These are phyloP conservation scores for Hypoxylon sp. DNA, from an alignment of 2,329 filamentous ascomycete species.

Conservation along the genomic window DNA sequence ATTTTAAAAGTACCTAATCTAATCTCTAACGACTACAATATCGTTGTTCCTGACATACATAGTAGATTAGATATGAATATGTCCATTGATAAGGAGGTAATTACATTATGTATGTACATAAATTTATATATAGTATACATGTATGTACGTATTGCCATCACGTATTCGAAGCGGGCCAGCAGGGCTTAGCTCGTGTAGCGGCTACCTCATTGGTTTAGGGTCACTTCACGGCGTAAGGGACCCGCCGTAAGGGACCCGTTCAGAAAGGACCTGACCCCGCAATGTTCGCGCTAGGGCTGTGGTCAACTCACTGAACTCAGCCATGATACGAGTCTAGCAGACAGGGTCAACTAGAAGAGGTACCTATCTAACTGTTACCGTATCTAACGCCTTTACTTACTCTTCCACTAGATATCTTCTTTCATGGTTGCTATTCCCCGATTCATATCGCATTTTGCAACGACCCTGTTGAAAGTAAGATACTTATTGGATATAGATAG, in stretches of 20 bases:
- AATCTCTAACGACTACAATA: not conserved
- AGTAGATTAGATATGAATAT: not conserved
- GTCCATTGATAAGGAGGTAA: not conserved
- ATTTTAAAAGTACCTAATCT: not conserved
- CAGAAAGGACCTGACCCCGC: constrained; percentile 3
- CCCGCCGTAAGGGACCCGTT: not conserved
- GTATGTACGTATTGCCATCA: not conserved
- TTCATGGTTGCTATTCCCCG: not conserved
- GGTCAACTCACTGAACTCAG: constrained; percentile 22
- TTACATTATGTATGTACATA: not conserved
- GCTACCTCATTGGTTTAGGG: not conserved
- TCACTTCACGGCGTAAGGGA: not conserved
- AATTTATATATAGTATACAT: too few species aligned
- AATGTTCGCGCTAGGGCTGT: constrained; percentile 4
- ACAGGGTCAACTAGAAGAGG: not conserved
- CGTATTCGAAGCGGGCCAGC: constrained; percentile 14
- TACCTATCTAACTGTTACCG: not conserved
- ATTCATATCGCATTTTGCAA: not conserved
- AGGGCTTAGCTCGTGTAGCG: constrained; percentile 37
- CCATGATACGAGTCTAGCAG: constrained; percentile 17
- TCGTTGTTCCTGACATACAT: not conserved
- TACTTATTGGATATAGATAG: not conserved
- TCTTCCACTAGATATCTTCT: not conserved
- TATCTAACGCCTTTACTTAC: not conserved
- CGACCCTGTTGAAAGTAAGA: not conserved